Conservation (phyloP, 2,329 filamentous ascomycete species). For the Epichloe sp. region DNA sequence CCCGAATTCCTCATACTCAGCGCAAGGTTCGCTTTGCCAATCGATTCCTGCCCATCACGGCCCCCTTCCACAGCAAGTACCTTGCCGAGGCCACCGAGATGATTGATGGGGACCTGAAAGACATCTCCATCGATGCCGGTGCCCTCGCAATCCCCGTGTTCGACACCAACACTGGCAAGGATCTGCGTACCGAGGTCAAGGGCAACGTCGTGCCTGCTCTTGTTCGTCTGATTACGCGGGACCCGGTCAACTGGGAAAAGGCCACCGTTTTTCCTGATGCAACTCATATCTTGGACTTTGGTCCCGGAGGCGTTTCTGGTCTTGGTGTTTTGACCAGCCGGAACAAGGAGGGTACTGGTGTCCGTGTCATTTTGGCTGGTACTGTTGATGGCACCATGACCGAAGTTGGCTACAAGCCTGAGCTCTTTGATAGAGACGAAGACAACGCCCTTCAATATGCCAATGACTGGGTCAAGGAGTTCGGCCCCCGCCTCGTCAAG, state of each 20-base stretch:
- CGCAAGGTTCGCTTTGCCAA: slow-evolving; percentile 95
- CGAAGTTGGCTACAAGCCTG: slow-evolving; percentile 94
- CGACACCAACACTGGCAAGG: slow-evolving; percentile 78
- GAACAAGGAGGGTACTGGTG: slow-evolving; percentile 97
- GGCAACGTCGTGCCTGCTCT: slow-evolving; percentile 77
- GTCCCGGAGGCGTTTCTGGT: slow-evolving; percentile 91
- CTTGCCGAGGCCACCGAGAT: slow-evolving; percentile 67
- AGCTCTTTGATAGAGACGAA: slow-evolving; percentile 92
- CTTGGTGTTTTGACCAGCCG: slow-evolving; percentile 92
- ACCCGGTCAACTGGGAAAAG: slow-evolving; percentile 91
- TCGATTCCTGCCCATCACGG: slow-evolving; percentile 92
- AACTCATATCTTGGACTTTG: slow-evolving; percentile 92
- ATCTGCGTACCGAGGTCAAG: slow-evolving; percentile 56
- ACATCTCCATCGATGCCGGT: slow-evolving; percentile 60
- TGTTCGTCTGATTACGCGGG: slow-evolving; percentile 85
- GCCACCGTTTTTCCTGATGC: slow-evolving; percentile 83
- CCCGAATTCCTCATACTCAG: slow-evolving; percentile 83
- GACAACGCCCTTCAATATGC: slow-evolving; percentile 92
- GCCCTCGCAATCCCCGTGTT: slow-evolving; percentile 75
- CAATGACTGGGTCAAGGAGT: slow-evolving; percentile 94
- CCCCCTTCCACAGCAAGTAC: slow-evolving; percentile 96
- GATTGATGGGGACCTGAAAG: slow-evolving; percentile 77
- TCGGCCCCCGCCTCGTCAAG: slow-evolving; percentile 82
- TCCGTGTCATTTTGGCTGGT: slow-evolving; percentile 89
- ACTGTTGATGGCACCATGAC: slow-evolving; percentile 80